These are phyloP conservation scores for Neocatenulostroma microsporum DNA, from an alignment of 2,329 filamentous ascomycete species.

Conservation along the genomic window DNA sequence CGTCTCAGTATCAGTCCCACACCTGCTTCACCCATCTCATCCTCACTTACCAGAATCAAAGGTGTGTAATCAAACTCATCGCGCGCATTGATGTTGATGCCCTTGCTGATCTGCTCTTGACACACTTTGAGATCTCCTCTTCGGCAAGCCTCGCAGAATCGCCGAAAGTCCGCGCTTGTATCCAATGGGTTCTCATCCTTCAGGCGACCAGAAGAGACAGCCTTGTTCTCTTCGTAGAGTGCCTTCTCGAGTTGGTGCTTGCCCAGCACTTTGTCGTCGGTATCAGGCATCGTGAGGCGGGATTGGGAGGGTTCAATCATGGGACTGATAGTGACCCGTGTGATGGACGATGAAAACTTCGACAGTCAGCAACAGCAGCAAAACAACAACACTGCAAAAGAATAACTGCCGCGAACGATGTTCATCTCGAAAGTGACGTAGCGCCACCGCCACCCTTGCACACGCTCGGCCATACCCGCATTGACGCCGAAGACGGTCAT, in stretches of 20 bases:
- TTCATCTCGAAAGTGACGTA: too few species aligned
- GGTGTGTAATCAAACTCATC: constrained; percentile 93
- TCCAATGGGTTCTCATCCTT: constrained; percentile 91
- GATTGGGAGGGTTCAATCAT: too few species aligned
- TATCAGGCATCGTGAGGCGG: too few species aligned
- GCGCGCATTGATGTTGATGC: constrained; percentile 89
- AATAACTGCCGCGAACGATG: too few species aligned
- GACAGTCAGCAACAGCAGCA: too few species aligned
- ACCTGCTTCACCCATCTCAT: constrained; percentile 1
- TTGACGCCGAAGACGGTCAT: too few species aligned
- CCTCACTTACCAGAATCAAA: constrained; percentile 81
- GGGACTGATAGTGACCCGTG: too few species aligned
- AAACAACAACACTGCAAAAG: too few species aligned
- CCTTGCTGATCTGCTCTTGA: constrained; percentile 76
- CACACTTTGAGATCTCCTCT: constrained; percentile 76
- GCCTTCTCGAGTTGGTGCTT: constrained; percentile 79
- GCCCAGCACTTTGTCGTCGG: constrained; percentile 46
- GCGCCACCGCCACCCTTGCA: too few species aligned
- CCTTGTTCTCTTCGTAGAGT: constrained; percentile 69
- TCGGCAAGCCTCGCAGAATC: constrained; percentile 74
- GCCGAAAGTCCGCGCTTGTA: constrained; percentile 62
- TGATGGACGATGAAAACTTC: too few species aligned
- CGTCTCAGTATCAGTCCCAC: constrained; percentile 25
- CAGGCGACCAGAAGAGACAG: constrained; percentile 69
- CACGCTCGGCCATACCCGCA: too few species aligned